Conservation (phyloP, 73 alveolate species). For the Paramecium bursaria region DNA sequence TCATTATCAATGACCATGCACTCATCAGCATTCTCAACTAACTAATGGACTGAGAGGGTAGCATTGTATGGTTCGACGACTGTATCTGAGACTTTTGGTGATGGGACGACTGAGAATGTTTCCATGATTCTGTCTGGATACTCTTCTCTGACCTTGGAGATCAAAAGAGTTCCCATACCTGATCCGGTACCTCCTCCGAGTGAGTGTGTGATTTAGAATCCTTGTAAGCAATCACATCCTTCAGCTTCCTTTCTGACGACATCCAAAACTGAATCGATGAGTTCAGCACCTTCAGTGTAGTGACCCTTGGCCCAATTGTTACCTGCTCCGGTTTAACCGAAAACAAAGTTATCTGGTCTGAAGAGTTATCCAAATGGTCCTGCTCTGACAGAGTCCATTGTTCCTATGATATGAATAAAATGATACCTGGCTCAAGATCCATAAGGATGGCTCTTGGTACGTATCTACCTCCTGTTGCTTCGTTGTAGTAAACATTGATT, state of each 20-base stretch:
- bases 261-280: slow-evolving; percentile 94
- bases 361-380: slow-evolving; percentile 98
- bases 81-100: slow-evolving; percentile 94
- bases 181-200: slow-evolving; percentile 97
- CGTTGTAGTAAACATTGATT: slow-evolving; percentile 97
- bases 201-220: slow-evolving; percentile 93
- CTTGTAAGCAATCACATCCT: slow-evolving; percentile 96
- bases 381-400: slow-evolving; percentile 98
- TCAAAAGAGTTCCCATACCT: slow-evolving; percentile 98
- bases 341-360: slow-evolving; percentile 99
- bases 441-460: slow-evolving; percentile 98
- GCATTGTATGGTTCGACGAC: slow-evolving; percentile 99
- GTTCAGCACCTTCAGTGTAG: slow-evolving; percentile 98
- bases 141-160: slow-evolving; percentile 97
- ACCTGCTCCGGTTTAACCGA: slow-evolving; percentile 98
- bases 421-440: slow-evolving; percentile 98
- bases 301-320: slow-evolving; percentile 99
- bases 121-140: slow-evolving; percentile 97
- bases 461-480: slow-evolving; percentile 99
- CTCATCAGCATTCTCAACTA: slow-evolving; percentile 98
- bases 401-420: slow-evolving; percentile 7
- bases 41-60: slow-evolving; percentile 97
- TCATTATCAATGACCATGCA: slow-evolving; percentile 98
- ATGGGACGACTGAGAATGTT: slow-evolving; percentile 98
- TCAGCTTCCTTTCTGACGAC: slow-evolving; percentile 98